Percentiles rank a stretch among this genome's conserved stretches.
Conservation (phyloP, 78 protist species). For the Emiliania huxleyi region DNA sequence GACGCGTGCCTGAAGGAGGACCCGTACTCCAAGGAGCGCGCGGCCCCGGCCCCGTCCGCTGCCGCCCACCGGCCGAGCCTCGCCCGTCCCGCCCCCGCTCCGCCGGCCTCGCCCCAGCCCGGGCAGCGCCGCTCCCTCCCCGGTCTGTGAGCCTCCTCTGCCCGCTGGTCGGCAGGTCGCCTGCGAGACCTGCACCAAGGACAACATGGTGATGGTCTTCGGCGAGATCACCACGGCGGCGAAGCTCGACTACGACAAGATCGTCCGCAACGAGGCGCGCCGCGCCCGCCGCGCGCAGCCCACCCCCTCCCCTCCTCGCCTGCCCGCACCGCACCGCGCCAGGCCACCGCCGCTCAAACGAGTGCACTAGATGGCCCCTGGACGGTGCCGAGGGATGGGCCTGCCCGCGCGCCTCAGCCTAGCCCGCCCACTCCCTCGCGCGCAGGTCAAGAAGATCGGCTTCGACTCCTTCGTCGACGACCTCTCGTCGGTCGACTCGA, state of each 20-base stretch:
- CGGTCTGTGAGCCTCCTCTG: not conserved
- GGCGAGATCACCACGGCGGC: constrained; percentile 99
- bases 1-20: constrained; percentile 99
- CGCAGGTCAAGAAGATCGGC: constrained; percentile 87
- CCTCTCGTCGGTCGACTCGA: constrained; percentile 12
- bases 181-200: constrained; percentile 92
- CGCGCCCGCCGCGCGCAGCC: not conserved
- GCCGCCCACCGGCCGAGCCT: not conserved
- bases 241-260: constrained; percentile 91
- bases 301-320: too few species aligned
- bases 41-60: constrained; percentile 45
- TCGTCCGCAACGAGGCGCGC: constrained; percentile 83
- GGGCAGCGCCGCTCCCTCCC: not conserved
- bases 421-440: too few species aligned
- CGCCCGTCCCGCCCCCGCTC: not conserved
- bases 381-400: too few species aligned
- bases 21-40: constrained; percentile 95
- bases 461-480: constrained; percentile 73
- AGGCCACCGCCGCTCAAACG: not conserved
- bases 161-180: too few species aligned
- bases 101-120: not conserved
- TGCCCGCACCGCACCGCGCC: not conserved
- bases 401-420: too few species aligned
- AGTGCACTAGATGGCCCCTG: too few species aligned
- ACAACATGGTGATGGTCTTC: constrained; percentile 96